These are phyloP conservation scores for Talaromyces verruculosus DNA, from an alignment of 2,329 filamentous ascomycete genomes.

Conservation along the genomic window DNA sequence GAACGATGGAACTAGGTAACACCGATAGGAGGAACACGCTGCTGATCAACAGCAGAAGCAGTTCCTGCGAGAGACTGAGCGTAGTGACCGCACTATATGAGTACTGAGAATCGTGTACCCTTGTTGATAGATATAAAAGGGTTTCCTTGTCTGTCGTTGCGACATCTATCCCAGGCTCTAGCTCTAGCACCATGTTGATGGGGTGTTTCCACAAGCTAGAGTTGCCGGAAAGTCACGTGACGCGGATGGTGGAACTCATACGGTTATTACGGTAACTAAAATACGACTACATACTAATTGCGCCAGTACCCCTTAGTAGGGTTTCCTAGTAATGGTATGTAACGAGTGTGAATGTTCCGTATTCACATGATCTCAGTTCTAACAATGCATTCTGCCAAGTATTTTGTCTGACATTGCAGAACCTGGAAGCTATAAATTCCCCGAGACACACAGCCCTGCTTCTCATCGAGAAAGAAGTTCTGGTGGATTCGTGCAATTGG, in stretches of 20 bases:
- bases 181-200: neutral
- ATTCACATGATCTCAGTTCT: too few relatives aligned
- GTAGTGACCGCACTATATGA: neutral
- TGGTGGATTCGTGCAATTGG: neutral
- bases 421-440: neutral
- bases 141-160: neutral
- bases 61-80: neutral
- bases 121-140: neutral
- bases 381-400: too few relatives aligned
- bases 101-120: neutral
- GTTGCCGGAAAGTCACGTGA: neutral
- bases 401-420: neutral
- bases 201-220: neutral
- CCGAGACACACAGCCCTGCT: neutral
- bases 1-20: neutral
- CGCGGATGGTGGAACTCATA: too few relatives aligned
- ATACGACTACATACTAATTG: too few relatives aligned
- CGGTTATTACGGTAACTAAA: too few relatives aligned
- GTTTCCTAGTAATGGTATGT: too few relatives aligned
- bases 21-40: neutral
- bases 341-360: too few relatives aligned
- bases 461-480: neutral
- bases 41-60: constrained; percentile 7
- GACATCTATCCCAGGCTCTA: neutral
- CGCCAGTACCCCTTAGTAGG: too few relatives aligned